phyloP scores from a whole-genome alignment of 73 alveolate genomes.

The Durusdinium trenchii region DNA sequence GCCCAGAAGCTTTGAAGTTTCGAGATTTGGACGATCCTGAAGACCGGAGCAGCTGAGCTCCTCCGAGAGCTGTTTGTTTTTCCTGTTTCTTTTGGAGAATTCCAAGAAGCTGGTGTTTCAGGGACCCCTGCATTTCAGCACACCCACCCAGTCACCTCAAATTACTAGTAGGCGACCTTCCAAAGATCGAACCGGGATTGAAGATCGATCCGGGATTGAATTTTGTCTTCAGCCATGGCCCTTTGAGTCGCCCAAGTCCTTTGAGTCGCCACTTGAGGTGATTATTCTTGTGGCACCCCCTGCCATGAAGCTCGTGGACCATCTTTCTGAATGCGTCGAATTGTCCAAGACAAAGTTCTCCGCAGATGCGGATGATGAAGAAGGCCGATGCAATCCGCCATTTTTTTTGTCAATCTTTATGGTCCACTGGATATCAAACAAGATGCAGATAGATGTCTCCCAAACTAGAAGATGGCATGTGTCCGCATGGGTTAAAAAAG shows the following conservation, averaged over 20 bases:
- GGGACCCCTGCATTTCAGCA: no score
- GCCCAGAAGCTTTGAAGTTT: no score
- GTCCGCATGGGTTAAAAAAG: not conserved
- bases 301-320: slow-evolving; percentile 52
- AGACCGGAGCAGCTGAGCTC: not conserved
- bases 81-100: not conserved
- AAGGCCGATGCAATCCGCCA: not conserved
- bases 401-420: not conserved
- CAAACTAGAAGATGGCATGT: not conserved
- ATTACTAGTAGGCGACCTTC: no score
- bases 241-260: not conserved
- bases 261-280: not conserved
- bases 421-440: not conserved
- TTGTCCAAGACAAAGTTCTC: slow-evolving; percentile 60
- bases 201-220: not conserved
- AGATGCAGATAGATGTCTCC: not conserved
- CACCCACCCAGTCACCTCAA: no score
- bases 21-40: no score
- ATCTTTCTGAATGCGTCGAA: slow-evolving; percentile 36
- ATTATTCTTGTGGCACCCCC: slow-evolving; percentile 60
- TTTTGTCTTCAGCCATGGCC: not conserved
- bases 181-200: no score
- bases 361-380: slow-evolving; percentile 57
- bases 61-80: not conserved
- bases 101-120: no score